Evolutionary conservation across 805 yeast genomes (phyloP).

Genomic region (Candida ipomoeae): DNA sequence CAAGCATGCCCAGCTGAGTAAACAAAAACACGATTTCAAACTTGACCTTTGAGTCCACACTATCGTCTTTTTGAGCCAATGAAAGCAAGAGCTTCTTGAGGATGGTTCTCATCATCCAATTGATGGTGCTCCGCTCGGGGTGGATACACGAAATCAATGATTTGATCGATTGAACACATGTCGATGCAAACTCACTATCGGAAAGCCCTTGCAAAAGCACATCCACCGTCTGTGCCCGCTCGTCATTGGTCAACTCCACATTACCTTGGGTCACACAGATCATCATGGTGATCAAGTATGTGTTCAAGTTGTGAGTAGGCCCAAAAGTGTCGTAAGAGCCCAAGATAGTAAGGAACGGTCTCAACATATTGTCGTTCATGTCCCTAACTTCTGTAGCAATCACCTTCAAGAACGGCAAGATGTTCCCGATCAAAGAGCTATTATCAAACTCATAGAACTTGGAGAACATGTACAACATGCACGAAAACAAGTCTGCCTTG

Average conservation of each 20-base stretch:
- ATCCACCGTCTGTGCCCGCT: constrained; percentile 20
- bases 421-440: constrained; percentile 42
- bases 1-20: constrained; percentile 27
- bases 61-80: constrained; percentile 15
- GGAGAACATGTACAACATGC: constrained; percentile 61
- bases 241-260: constrained; percentile 23
- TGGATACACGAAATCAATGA: constrained; percentile 43
- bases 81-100: constrained; percentile 37
- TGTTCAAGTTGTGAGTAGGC: constrained; percentile 13
- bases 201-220: constrained; percentile 24
- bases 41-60: constrained; percentile 29
- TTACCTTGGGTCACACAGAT: constrained; percentile 35
- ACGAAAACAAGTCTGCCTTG: constrained; percentile 65
- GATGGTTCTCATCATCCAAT: constrained; percentile 43
- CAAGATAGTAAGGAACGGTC: constrained; percentile 20
- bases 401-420: constrained; percentile 42
- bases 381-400: constrained; percentile 23
- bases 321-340: constrained; percentile 1
- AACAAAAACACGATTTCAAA: constrained; percentile 50
- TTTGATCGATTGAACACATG: constrained; percentile 54
- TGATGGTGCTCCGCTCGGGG: constrained; percentile 25
- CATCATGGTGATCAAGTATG: constrained; percentile 31
- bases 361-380: constrained; percentile 20
- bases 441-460: constrained; percentile 46
- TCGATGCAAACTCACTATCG: constrained; percentile 21